Base-by-base conservation (phyloP, 768 basidiomycete species). In the Tephrocybe sp. region DNA sequence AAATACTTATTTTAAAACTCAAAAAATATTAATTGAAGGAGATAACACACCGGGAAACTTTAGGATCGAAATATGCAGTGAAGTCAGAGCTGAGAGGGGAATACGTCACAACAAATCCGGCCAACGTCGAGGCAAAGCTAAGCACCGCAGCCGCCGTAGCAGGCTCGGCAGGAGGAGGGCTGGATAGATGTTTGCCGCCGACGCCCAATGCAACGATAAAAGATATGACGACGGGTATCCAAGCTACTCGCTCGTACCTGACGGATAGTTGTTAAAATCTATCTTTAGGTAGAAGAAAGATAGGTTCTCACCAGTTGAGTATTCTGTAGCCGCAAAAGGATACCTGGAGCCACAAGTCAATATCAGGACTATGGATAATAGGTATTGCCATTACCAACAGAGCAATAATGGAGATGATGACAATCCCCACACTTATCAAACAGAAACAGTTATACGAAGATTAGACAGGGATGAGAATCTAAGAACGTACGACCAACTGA, bases 151-250 rank as follows among this genome's bases (percentile, higher is more conserved):
- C 53, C 0, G 80, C 79, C 1, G 81, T 78, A 1, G 85, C 81
- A 1, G 89, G 83, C 9, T 60, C 68, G 1, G 71, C 66, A 0
- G 79, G 70, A 32, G 75, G 72, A 1, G 71, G 72, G 45, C 72
- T 76, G 13, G 68, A 68, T 10, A 93, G 70, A 56, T 91, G 74
- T 55, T 87, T 85, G 0, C 84, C 89, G 0, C 88, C 82, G n/a
- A 89, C 72, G 3, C 86, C 89, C 11, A 87, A 67, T 8, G 80
- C 82, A 46, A 92, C 77, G 30, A 90, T 56, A 63, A 85, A 91
- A 8, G 83, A 78, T 46, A 92, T 68, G n/a, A 89, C 60, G 14
- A 89, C 78, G 0, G 92, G 91, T 14, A 92, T 74, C 89, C 90
- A 92, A 1, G 85, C 72, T 2, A 87, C 52, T 9, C 82, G 77